These are phyloP conservation scores for Coemansia sp. DNA, from an alignment of 192 early-diverging fungal species.

Conservation along the genomic window DNA sequence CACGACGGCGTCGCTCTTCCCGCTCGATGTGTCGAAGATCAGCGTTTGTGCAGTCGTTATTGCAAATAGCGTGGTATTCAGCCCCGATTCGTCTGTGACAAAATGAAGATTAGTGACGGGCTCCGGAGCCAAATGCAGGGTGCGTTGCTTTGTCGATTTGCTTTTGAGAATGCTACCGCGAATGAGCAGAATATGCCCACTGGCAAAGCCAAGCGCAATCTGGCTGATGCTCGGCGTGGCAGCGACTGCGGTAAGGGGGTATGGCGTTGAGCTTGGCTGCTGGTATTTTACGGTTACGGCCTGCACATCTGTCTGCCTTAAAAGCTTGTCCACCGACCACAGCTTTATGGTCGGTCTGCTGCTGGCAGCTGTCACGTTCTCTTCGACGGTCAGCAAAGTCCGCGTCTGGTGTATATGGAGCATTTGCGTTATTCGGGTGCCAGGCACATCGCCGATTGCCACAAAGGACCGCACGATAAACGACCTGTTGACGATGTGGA, in stretches of 20 bases:
- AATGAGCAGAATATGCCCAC: conserved; percentile 85
- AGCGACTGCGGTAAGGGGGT: conserved; percentile 50
- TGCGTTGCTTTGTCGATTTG: conserved; percentile 74
- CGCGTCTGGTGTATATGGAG: conserved; percentile 78
- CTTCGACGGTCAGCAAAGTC: conserved; percentile 73
- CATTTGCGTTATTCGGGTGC: conserved; percentile 79
- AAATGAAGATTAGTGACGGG: conserved; percentile 75
- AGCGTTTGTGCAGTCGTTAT: conserved; percentile 45
- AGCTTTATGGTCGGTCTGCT: conserved; percentile 42
- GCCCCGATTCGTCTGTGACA: conserved; percentile 20
- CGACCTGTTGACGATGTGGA: conserved; percentile 69
- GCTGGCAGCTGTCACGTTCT: conserved; percentile 31
- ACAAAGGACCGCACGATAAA: conserved; percentile 69
- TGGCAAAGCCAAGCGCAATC: conserved; percentile 89
- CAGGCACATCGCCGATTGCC: conserved; percentile 54
- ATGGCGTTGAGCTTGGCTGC: conserved; percentile 37
- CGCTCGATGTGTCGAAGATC: conserved; percentile 46
- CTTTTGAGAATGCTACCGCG: conserved; percentile 82
- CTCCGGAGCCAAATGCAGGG: conserved; percentile 83
- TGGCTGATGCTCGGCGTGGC: conserved; percentile 73
- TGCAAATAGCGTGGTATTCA: conserved; percentile 30
- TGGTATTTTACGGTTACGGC: conserved; percentile 43
- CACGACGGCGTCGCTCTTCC: conserved; percentile 40
- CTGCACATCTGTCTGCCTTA: conserved; percentile 42
- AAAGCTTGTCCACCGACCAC: conserved; percentile 48